Evolutionary conservation across 352 stramenopile species (phyloP).

Genomic region (Phytophthora europaea): DNA sequence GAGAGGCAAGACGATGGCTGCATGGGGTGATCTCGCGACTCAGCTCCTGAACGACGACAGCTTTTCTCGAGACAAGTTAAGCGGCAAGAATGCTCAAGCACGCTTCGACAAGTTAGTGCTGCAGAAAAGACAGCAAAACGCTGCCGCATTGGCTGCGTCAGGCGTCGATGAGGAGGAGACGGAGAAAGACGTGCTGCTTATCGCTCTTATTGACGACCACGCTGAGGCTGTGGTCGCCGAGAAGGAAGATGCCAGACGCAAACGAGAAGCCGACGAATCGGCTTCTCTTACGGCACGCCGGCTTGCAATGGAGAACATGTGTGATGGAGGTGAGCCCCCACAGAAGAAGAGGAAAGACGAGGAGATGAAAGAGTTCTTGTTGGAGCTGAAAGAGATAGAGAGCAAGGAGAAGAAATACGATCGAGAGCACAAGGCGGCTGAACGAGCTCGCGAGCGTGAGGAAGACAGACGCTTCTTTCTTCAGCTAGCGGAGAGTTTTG

Average conservation of each 20-base stretch:
- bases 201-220: slow-evolving; percentile 19
- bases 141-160: slow-evolving; percentile 9
- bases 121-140: slow-evolving; percentile 6
- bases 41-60: slow-evolving; percentile 7
- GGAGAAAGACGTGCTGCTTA: slow-evolving; percentile 14
- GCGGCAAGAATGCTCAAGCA: slow-evolving; percentile 19
- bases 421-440: slow-evolving; percentile 3
- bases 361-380: slow-evolving; percentile 13
- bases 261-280: neutral
- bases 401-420: slow-evolving; percentile 11
- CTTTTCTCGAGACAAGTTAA: slow-evolving; percentile 15
- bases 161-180: slow-evolving; percentile 5
- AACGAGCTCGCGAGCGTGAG: slow-evolving; percentile 17
- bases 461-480: slow-evolving; percentile 7
- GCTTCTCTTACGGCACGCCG: neutral
- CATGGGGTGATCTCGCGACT: slow-evolving; percentile 10
- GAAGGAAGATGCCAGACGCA: neutral
- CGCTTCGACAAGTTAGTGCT: slow-evolving; percentile 12
- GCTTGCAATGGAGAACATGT: neutral
- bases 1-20: slow-evolving; percentile 16
- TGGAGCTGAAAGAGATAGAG: slow-evolving; percentile 12
- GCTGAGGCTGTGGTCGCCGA: slow-evolving; percentile 12
- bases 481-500: slow-evolving; percentile 8
- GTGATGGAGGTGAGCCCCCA: neutral
- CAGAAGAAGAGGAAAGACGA: slow-evolving; percentile 6